Percentiles rank a stretch among this genome's conserved stretches.
Conservation (phyloP, 2,329 filamentous ascomycete species). For the Lasiodiplodia theobromae region DNA sequence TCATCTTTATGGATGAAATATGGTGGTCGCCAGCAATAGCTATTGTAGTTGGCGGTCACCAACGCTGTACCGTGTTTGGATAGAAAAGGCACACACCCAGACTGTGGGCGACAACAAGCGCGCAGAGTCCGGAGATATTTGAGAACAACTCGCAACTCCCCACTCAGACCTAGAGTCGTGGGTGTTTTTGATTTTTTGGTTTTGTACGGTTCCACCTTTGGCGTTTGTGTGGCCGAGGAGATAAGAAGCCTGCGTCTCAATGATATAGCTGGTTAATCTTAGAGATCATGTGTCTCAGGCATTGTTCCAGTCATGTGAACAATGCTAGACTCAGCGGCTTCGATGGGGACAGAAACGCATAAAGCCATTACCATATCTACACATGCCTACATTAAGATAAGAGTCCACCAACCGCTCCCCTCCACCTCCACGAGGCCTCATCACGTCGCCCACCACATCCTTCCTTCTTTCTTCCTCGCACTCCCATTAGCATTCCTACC, state of each 20-base stretch:
- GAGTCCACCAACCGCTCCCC: background rate
- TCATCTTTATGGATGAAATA: background rate
- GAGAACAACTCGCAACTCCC: too few relatives aligned
- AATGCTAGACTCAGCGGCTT: background rate
- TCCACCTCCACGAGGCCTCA: background rate
- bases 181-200: too few relatives aligned
- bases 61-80: too few relatives aligned
- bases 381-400: constrained; percentile 9
- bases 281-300: background rate
- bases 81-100: background rate
- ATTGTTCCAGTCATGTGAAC: background rate
- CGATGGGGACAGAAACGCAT: background rate
- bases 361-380: constrained; percentile 18
- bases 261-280: background rate
- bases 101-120: too few relatives aligned
- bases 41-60: background rate
- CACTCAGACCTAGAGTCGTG: too few relatives aligned
- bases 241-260: background rate
- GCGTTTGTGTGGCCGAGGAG: background rate
- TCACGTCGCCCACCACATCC: constrained; percentile 20
- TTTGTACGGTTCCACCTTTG: background rate
- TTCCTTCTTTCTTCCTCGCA: constrained; percentile 14
- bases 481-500: constrained; percentile 9
- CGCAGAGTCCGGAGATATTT: too few relatives aligned
- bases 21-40: background rate